Evolutionary conservation across 1,139 yeast species (phyloP).

Genomic region (Keqinozyma sinolaborantium): DNA sequence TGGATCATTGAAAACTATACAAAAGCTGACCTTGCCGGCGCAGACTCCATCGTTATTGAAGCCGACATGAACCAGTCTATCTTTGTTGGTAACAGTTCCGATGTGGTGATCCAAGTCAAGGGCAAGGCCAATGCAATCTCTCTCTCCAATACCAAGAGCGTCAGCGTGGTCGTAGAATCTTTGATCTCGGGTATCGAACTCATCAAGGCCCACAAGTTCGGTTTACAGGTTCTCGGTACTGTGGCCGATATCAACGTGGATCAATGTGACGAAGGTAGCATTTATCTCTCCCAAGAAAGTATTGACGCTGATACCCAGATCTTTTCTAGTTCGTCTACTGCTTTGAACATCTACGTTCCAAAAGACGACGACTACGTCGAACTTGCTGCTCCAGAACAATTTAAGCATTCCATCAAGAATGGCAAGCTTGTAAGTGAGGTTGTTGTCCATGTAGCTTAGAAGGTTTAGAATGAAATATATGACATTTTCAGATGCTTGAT

Average conservation of each 20-base stretch:
- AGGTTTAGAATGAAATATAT: constrained; percentile 1
- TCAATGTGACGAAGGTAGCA: constrained; percentile 81
- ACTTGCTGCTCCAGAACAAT: constrained; percentile 83
- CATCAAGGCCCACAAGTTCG: constrained; percentile 78
- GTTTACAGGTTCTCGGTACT: constrained; percentile 75
- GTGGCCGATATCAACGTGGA: constrained; percentile 85
- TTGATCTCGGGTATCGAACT: constrained; percentile 86
- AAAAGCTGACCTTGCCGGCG: constrained; percentile 35
- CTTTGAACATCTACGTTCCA: constrained; percentile 82
- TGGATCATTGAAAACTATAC: constrained; percentile 87
- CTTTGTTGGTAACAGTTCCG: constrained; percentile 77
- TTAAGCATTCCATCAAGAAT: constrained; percentile 52
- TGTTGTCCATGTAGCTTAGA: constrained; percentile 45
- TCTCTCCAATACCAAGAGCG: constrained; percentile 64
- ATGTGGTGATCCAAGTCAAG: constrained; percentile 72
- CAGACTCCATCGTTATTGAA: constrained; percentile 59
- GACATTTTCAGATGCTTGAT: no score
- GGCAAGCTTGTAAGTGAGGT: constrained; percentile 43
- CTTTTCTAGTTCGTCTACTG: constrained; percentile 79
- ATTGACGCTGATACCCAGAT: constrained; percentile 61
- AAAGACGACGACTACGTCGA: constrained; percentile 63
- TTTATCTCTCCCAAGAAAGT: constrained; percentile 73
- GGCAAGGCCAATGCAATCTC: constrained; percentile 93
- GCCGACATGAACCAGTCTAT: constrained; percentile 87
- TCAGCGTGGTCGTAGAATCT: constrained; percentile 78